These are phyloP conservation scores for Rhodomyrtus tomentosa DNA, from an alignment of 345 rosid genomes.

Conservation along the genomic window DNA sequence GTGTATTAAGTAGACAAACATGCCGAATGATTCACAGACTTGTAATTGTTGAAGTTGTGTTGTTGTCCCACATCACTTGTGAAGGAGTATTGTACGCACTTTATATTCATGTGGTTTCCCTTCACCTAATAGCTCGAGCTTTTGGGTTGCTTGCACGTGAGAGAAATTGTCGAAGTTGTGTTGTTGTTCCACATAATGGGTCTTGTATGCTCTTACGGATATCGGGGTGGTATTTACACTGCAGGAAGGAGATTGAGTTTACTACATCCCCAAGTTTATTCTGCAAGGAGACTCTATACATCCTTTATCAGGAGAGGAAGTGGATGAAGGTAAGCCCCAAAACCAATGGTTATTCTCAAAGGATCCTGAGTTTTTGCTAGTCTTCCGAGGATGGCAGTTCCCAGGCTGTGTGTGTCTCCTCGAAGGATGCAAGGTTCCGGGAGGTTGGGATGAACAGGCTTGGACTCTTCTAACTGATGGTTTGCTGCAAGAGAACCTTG, in stretches of 20 bases:
- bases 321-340: constrained; percentile 89
- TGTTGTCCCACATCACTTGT: too few species aligned
- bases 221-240: constrained; percentile 77
- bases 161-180: too few species aligned
- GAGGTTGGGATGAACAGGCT: constrained; percentile 78
- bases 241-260: constrained; percentile 44
- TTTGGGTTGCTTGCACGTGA: too few species aligned
- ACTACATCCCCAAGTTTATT: constrained; percentile 72
- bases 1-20: constrained; percentile 61
- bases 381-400: constrained; percentile 65
- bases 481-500: constrained; percentile 71
- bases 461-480: constrained; percentile 42
- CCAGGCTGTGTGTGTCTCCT: constrained; percentile 54
- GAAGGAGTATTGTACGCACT: too few species aligned
- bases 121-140: too few species aligned
- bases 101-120: too few species aligned
- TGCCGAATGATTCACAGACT: constrained; percentile 45
- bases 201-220: too few species aligned
- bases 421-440: constrained; percentile 85
- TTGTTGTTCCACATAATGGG: too few species aligned
- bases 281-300: constrained; percentile 92
- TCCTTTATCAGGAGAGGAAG: constrained; percentile 98
- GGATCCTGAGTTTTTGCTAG: constrained; percentile 64
- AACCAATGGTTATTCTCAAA: constrained; percentile 81
- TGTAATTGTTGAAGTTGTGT: too few species aligned